These are phyloP conservation scores for Podospora sp. DNA, from an alignment of 495 filamentous ascomycete species.

Conservation along the genomic window DNA sequence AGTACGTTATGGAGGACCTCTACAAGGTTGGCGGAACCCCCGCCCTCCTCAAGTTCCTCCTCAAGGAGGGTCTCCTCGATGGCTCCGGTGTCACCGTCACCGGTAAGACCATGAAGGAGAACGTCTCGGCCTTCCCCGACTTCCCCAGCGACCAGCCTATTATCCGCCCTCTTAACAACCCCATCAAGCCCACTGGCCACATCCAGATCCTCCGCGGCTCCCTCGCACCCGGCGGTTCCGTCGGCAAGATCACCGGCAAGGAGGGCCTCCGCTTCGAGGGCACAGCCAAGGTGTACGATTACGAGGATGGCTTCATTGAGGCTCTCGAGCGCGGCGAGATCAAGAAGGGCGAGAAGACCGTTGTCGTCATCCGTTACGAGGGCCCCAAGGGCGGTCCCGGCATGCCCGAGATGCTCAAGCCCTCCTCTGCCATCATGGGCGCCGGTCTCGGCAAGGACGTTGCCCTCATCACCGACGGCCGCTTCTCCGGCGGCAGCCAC, in stretches of 20 bases:
- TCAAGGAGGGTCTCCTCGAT: slow-evolving; percentile 86
- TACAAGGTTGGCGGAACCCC: slow-evolving; percentile 91
- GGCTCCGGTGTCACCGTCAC: slow-evolving; percentile 91
- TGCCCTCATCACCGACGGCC: slow-evolving; percentile 76
- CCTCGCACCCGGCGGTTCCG: slow-evolving; percentile 86
- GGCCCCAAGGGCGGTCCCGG: slow-evolving; percentile 80
- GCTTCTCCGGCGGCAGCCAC: slow-evolving; percentile 77
- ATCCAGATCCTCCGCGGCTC: slow-evolving; percentile 95
- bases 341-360: slow-evolving; percentile 95
- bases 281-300: slow-evolving; percentile 84
- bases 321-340: slow-evolving; percentile 80
- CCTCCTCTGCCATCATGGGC: slow-evolving; percentile 81
- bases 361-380: slow-evolving; percentile 96
- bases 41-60: slow-evolving; percentile 84
- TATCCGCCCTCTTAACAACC: slow-evolving; percentile 87
- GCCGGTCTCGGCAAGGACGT: slow-evolving; percentile 82
- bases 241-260: slow-evolving; percentile 98
- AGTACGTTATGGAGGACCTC: slow-evolving; percentile 94
- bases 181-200: slow-evolving; percentile 92
- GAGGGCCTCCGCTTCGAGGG: slow-evolving; percentile 89
- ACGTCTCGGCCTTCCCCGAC: slow-evolving; percentile 73
- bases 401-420: slow-evolving; percentile 90
- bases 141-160: slow-evolving; percentile 86
- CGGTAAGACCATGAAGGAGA: slow-evolving; percentile 89
- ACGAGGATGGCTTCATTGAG: slow-evolving; percentile 76